Percentiles rank a stretch among this genome's conserved stretches.
These are phyloP conservation scores for Dendrocalamus sinicus DNA, from an alignment of 176 grass and related monocot genomes.

Conservation along the genomic window DNA sequence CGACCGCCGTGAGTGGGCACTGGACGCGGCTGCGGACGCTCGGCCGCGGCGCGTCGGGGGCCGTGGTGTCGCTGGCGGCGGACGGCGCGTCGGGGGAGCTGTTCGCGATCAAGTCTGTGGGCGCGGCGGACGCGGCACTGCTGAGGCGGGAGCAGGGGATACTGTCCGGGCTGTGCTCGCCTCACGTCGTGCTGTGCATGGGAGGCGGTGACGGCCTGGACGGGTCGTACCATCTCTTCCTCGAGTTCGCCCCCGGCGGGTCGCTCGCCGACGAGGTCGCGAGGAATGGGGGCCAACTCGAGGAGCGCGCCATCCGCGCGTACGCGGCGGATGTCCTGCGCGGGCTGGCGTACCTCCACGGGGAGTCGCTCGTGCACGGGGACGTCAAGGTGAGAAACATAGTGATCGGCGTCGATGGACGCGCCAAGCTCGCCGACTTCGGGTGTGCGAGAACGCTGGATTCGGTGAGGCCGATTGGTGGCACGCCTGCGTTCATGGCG, in stretches of 20 bases:
- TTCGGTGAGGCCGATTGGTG: slow-evolving; percentile 45
- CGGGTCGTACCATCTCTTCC: slow-evolving; percentile 38
- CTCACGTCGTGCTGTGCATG: slow-evolving; percentile 65
- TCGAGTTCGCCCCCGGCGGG: slow-evolving; percentile 82
- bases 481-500: slow-evolving; percentile 96
- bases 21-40: slow-evolving; percentile 55
- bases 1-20: slow-evolving; percentile 20
- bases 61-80: slow-evolving; percentile 61
- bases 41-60: slow-evolving; percentile 70
- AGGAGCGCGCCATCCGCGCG: slow-evolving; percentile 38
- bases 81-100: slow-evolving; percentile 51
- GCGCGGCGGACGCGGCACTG: neutral
- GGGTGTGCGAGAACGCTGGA: slow-evolving; percentile 54
- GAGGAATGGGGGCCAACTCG: slow-evolving; percentile 55
- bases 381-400: slow-evolving; percentile 79
- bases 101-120: slow-evolving; percentile 72
- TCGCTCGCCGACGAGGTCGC: slow-evolving; percentile 72
- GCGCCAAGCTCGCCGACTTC: slow-evolving; percentile 77
- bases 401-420: slow-evolving; percentile 60
- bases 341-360: slow-evolving; percentile 75
- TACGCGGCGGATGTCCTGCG: slow-evolving; percentile 52
- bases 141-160: slow-evolving; percentile 60
- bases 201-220: slow-evolving; percentile 32
- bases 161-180: slow-evolving; percentile 50
- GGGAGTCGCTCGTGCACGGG: slow-evolving; percentile 59